phyloP scores from a whole-genome alignment of 225 moss, liverwort and hornwort species.

The Thuidium tamariscinum region DNA sequence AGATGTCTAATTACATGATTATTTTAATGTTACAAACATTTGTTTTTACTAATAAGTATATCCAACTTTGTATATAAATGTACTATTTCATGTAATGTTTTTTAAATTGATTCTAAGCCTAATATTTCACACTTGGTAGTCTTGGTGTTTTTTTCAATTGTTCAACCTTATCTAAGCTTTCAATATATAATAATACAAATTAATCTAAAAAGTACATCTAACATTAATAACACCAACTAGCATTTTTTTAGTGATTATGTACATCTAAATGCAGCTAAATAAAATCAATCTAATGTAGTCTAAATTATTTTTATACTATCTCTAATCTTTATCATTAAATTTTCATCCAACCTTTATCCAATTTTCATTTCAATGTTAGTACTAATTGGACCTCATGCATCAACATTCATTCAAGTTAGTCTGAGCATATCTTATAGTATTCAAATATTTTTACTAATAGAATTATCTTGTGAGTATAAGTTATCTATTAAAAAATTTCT shows the following conservation, averaged over 20 bases:
- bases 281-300: no score
- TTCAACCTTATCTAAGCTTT: background rate
- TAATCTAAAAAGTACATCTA: background rate
- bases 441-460: no score
- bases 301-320: background rate
- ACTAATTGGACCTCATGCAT: no score
- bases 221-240: fast-evolving
- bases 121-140: background rate
- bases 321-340: background rate
- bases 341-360: background rate
- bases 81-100: fast-evolving
- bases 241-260: background rate
- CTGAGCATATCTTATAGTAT: fast-evolving
- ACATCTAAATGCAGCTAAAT: fast-evolving
- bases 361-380: background rate
- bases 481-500: no score
- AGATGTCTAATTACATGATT: background rate
- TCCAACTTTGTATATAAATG: no score
- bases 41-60: background rate
- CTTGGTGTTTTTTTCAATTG: background rate
- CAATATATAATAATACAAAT: no score
- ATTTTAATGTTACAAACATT: background rate
- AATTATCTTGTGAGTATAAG: background rate
- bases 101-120: background rate
- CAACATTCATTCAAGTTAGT: background rate